Evolutionary conservation across 2,329 filamentous ascomycete genomes (phyloP).

Genomic region (Magnaporthiopsis rhizophila): DNA sequence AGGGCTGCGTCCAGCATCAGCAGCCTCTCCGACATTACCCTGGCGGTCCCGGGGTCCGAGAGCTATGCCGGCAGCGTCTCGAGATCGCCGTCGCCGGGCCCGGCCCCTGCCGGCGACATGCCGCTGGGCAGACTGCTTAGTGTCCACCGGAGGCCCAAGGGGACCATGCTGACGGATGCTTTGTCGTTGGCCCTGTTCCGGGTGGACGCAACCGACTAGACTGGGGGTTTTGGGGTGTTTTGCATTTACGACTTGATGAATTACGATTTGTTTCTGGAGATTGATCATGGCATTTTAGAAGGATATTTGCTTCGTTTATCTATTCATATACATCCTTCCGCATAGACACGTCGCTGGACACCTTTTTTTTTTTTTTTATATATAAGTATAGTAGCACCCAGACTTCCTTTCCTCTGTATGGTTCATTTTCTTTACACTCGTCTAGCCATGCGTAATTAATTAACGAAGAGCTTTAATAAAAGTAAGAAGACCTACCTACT

Average conservation of each 20-base stretch:
- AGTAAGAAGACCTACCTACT: too few species aligned
- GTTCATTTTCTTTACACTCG: too few species aligned
- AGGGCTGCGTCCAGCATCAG: background rate
- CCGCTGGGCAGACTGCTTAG: constrained; percentile 1
- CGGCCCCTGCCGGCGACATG: constrained; percentile 2
- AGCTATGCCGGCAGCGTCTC: background rate
- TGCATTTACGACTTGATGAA: background rate
- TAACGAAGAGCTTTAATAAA: too few species aligned
- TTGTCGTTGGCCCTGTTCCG: constrained; percentile 6
- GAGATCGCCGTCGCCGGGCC: constrained; percentile 5
- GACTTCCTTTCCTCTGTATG: too few species aligned
- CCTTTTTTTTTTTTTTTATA: too few species aligned
- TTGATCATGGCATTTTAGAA: too few species aligned
- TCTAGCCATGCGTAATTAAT: too few species aligned
- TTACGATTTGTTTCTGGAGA: background rate
- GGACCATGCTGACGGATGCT: constrained; percentile 5
- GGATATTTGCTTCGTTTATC: too few species aligned
- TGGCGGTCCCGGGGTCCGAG: background rate
- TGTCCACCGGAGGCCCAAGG: constrained; percentile 1
- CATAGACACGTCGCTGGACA: too few species aligned
- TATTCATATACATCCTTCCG: too few species aligned
- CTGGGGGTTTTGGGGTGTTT: background rate
- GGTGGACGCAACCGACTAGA: background rate
- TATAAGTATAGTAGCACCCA: too few species aligned
- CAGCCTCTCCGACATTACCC: background rate